phyloP scores from a whole-genome alignment of 2,329 filamentous ascomycete genomes.

The Truncatella angustata region DNA sequence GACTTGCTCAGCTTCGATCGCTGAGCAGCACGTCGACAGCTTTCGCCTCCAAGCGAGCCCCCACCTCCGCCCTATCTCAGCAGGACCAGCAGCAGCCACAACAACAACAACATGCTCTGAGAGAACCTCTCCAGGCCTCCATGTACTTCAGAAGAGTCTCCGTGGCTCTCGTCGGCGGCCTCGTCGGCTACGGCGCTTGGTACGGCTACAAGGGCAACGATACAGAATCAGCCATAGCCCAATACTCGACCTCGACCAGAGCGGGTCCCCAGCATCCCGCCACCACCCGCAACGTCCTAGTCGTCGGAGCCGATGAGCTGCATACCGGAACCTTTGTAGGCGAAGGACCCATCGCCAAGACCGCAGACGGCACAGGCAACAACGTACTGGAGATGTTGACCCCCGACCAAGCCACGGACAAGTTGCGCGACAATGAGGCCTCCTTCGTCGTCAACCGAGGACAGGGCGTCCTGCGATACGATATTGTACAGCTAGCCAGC shows the following conservation, averaged over 20 bases:
- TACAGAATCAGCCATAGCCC: conserved; percentile 33
- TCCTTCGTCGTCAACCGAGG: conserved; percentile 89
- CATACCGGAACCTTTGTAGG: conserved; percentile 84
- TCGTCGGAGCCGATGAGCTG: conserved; percentile 87
- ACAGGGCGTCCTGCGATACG: conserved; percentile 88
- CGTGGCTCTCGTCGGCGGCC: conserved; percentile 64
- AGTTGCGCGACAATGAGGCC: conserved; percentile 84
- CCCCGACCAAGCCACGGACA: conserved; percentile 87
- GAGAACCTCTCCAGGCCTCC: conserved; percentile 59
- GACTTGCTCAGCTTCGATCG: conserved; percentile 11
- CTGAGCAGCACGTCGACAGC: conserved; percentile 31
- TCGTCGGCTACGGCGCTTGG: conserved; percentile 75
- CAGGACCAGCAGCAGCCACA: conserved; percentile 27
- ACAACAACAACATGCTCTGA: conserved; percentile 34
- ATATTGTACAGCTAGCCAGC: conserved; percentile 89
- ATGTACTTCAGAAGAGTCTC: conserved; percentile 74
- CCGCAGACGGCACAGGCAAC: conserved; percentile 78
- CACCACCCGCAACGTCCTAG: conserved; percentile 67
- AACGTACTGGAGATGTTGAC: conserved; percentile 95
- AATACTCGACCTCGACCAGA: conserved; percentile 38
- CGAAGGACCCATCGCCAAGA: conserved; percentile 84
- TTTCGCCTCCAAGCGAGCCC: conserved; percentile 33
- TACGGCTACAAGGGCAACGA: conserved; percentile 61
- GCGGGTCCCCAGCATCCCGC: conserved; percentile 35
- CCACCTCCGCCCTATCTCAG: conserved; percentile 24